Base-by-base conservation (phyloP, 2,329 filamentous ascomycete genomes). In the Fusarium nygamai region DNA sequence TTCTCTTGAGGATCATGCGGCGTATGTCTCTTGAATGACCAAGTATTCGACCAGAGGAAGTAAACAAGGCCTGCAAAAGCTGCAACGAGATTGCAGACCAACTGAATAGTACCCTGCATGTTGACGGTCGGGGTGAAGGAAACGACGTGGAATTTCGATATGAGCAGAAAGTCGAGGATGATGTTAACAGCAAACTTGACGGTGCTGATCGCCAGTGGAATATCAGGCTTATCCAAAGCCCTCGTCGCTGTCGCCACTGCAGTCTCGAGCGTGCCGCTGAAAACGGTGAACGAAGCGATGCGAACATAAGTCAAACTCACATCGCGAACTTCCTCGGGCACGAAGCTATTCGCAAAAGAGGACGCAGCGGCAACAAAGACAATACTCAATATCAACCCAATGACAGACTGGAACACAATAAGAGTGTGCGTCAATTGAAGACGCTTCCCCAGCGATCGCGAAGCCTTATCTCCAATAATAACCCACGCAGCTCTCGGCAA, bases 171-270 rank as follows among this genome's bases (percentile, higher is more conserved):
- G 71, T 93, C 91, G 0, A 94, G 84, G 5, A 91, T 67, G 62
- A 94, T 94, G 74, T 94, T 94, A 68, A 92, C 80, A 0, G 84
- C 82, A 61, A 93, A 92, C 72, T 92, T 92, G 59, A 87, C 84
- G 0, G 85, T 87, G 78, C 88, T 93, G 71, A 94, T 92, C 2
- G 92, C 76, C 0, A 94, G 82, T 0, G 92, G 91, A 0, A 94
- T 90, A 76, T 94, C 92, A 0, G 92, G 92, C 58, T 89, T 87
- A 78, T 94, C 92, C 3, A 94, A 81, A 0, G 92, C 90, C 48
- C 92, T 84, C 0, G 92, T 93, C 0, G 88, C 87, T 3, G 87
- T 85, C 0, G 88, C 85, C 0, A 93, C 89, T 0, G 92, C 89
- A 1, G 88, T 88, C 78, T 93, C 90, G 8, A 94, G 80, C 0